phyloP scores from a whole-genome alignment of 2,329 filamentous ascomycete genomes.

The Fusarium pseudograminearum region DNA sequence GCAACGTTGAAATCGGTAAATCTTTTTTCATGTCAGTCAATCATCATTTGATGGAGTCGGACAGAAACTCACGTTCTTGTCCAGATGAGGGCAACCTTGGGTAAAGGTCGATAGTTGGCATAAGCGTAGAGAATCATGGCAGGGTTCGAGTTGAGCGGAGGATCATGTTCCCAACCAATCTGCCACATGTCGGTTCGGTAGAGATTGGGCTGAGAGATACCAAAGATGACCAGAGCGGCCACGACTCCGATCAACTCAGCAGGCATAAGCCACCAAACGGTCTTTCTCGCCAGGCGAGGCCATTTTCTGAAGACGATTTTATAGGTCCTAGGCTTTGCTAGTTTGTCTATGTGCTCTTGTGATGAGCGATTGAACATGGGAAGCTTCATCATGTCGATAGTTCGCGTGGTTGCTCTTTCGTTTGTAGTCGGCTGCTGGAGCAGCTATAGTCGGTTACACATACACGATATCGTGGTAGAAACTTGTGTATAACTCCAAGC shows the following conservation, averaged over 20 bases:
- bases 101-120: slow-evolving; percentile 75
- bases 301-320: slow-evolving; percentile 70
- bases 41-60: background rate
- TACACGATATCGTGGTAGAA: slow-evolving; percentile 17
- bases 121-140: slow-evolving; percentile 77
- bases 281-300: slow-evolving; percentile 63
- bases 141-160: slow-evolving; percentile 77
- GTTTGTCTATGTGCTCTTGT: slow-evolving; percentile 33
- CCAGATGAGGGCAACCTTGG: slow-evolving; percentile 77
- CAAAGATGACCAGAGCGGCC: slow-evolving; percentile 75
- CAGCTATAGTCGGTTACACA: slow-evolving; percentile 41
- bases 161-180: slow-evolving; percentile 74
- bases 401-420: background rate
- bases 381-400: slow-evolving; percentile 43
- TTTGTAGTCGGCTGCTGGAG: slow-evolving; percentile 36
- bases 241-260: slow-evolving; percentile 75
- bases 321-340: slow-evolving; percentile 53
- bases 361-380: slow-evolving; percentile 27
- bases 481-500: slow-evolving; percentile 7
- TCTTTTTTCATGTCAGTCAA: slow-evolving; percentile 56
- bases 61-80: slow-evolving; percentile 71
- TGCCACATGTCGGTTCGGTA: slow-evolving; percentile 80
- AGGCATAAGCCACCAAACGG: slow-evolving; percentile 72
- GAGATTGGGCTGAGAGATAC: slow-evolving; percentile 77
- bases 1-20: slow-evolving; percentile 81